These are phyloP conservation scores for Nannochloropsis gaditana DNA, from an alignment of 108 stramenopile genomes.

Conservation along the genomic window DNA sequence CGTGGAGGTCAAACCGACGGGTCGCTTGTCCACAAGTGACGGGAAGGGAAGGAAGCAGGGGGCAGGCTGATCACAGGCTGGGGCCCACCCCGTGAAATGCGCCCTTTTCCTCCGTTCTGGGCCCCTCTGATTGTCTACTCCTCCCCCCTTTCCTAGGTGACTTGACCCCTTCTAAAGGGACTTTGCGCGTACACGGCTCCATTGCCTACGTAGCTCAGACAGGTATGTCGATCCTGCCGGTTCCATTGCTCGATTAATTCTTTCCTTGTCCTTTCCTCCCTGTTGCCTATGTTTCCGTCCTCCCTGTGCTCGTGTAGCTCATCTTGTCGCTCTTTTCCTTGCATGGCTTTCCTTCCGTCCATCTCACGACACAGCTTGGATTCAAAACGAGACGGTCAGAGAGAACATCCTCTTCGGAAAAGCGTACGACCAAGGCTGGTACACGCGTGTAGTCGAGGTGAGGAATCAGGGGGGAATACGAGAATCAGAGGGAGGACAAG, in stretches of 20 bases:
- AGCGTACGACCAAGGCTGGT: constrained; percentile 62
- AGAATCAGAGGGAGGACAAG: not conserved
- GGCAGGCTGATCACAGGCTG: constrained; percentile 21
- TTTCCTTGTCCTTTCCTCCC: not conserved
- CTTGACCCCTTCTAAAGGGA: constrained; percentile 60
- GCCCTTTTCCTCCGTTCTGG: not conserved
- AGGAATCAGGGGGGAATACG: not conserved
- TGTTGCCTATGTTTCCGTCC: not conserved
- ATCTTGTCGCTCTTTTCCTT: not conserved
- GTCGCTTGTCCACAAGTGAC: too few species aligned
- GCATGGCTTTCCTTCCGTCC: not conserved
- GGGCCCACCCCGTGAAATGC: not conserved
- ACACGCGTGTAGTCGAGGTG: constrained; percentile 61
- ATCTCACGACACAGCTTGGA: constrained; percentile 72
- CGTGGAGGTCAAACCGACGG: too few species aligned
- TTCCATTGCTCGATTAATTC: not conserved
- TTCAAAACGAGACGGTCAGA: constrained; percentile 82
- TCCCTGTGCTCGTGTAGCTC: not conserved
- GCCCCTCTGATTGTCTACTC: constrained; percentile 28
- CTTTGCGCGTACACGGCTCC: constrained; percentile 58
- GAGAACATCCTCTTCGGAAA: constrained; percentile 87
- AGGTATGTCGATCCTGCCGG: not conserved
- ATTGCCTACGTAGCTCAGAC: constrained; percentile 66
- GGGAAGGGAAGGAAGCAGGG: constrained; percentile 65
- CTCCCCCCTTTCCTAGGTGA: constrained; percentile 79